Percentiles rank a stretch among this genome's conserved stretches.
These are phyloP conservation scores for Murraya koenigii DNA, from an alignment of 345 rosid genomes.

Conservation along the genomic window DNA sequence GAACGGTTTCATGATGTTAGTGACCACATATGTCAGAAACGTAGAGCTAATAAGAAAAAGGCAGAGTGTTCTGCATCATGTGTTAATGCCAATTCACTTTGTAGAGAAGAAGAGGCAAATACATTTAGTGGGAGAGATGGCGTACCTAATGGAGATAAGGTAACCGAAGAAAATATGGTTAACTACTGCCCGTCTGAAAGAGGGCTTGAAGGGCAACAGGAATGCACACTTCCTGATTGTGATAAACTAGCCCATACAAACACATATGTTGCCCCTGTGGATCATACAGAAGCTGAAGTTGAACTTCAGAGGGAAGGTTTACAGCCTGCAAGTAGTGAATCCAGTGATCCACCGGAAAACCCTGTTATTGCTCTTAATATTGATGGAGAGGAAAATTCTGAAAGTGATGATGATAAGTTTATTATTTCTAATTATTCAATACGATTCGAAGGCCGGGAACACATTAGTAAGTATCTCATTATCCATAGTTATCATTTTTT, in stretches of 20 bases:
- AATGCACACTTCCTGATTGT: slow-evolving; percentile 8
- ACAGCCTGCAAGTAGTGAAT: slow-evolving; percentile 10
- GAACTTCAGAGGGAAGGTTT: slow-evolving; percentile 24
- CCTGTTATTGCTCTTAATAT: slow-evolving; percentile 18
- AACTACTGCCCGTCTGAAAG: neutral
- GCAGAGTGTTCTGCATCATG: slow-evolving; percentile 13
- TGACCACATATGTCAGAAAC: slow-evolving; percentile 12
- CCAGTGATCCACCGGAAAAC: slow-evolving; percentile 10
- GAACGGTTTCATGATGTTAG: slow-evolving; percentile 5
- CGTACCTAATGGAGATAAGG: slow-evolving; percentile 17
- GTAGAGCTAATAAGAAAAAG: slow-evolving; percentile 6
- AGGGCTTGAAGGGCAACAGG: slow-evolving; percentile 23
- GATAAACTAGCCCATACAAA: slow-evolving; percentile 13
- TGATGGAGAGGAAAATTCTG: slow-evolving; percentile 24
- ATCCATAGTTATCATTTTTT: neutral
- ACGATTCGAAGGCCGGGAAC: slow-evolving; percentile 17
- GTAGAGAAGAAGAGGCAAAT: slow-evolving; percentile 25
- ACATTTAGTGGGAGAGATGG: neutral
- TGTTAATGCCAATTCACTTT: neutral
- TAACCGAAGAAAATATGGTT: slow-evolving; percentile 15
- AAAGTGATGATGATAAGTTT: slow-evolving; percentile 24
- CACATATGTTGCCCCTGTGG: neutral
- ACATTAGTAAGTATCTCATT: slow-evolving; percentile 22
- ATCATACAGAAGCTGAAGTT: slow-evolving; percentile 11
- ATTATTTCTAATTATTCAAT: slow-evolving; percentile 17